Conservation (phyloP, 495 filamentous ascomycete genomes). For the Darksidea phi region DNA sequence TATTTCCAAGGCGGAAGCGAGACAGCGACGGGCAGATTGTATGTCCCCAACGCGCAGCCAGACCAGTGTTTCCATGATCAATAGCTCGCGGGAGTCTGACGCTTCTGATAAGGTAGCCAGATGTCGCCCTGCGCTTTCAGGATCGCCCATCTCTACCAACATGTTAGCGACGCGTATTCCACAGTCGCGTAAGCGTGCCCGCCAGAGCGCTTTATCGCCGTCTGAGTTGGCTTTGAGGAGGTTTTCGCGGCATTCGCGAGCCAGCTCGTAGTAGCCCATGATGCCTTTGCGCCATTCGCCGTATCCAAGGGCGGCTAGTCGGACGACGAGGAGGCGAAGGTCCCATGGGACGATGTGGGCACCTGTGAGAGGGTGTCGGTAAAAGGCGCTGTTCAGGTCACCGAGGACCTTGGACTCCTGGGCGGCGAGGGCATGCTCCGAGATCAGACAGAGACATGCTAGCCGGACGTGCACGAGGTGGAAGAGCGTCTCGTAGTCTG, state of each 20-base stretch:
- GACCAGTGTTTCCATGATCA: conserved; percentile 57
- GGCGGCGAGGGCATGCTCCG: conserved; percentile 67
- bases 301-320: conserved; percentile 81
- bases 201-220: conserved; percentile 57
- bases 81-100: conserved; percentile 29
- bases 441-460: conserved; percentile 72
- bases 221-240: conserved; percentile 46
- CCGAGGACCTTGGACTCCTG: conserved; percentile 82
- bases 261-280: conserved; percentile 85
- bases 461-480: conserved; percentile 77
- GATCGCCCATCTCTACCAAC: conserved; percentile 87
- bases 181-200: conserved; percentile 64
- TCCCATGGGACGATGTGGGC: conserved; percentile 75
- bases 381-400: conserved; percentile 69
- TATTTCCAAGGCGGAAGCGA: conserved; percentile 35
- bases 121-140: conserved; percentile 70
- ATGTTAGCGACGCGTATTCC: conserved; percentile 76
- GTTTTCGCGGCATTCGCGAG: conserved; percentile 64
- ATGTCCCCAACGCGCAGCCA: conserved; percentile 76
- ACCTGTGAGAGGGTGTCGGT: conserved; percentile 52
- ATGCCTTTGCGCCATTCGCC: conserved; percentile 81
- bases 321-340: conserved; percentile 73
- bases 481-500: conserved; percentile 66
- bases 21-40: conserved; percentile 57
- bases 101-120: conserved; percentile 52